These are phyloP conservation scores for Chaetomium sp. DNA, from an alignment of 2,329 filamentous ascomycete genomes.

Conservation along the genomic window DNA sequence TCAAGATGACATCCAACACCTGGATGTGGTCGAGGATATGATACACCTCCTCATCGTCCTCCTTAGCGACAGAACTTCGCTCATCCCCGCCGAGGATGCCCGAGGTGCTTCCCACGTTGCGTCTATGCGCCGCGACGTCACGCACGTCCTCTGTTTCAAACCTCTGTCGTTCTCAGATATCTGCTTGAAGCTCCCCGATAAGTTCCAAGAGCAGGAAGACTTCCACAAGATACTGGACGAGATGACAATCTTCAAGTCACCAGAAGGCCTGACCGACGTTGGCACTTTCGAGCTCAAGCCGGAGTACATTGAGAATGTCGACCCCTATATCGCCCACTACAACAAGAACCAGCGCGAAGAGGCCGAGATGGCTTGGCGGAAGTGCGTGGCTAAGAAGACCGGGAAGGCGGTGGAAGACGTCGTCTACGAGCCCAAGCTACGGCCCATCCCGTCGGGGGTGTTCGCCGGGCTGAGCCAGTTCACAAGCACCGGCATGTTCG, in stretches of 20 bases:
- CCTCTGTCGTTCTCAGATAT: constrained; percentile 94
- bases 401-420: constrained; percentile 80
- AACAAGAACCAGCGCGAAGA: constrained; percentile 97
- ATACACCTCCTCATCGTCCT: constrained; percentile 90
- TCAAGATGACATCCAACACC: constrained; percentile 82
- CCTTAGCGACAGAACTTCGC: constrained; percentile 81
- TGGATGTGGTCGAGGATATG: constrained; percentile 95
- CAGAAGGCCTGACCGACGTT: constrained; percentile 88
- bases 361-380: constrained; percentile 84
- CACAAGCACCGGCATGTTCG: constrained; percentile 82
- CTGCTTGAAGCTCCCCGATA: constrained; percentile 80
- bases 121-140: constrained; percentile 84
- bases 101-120: constrained; percentile 65
- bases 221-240: constrained; percentile 83
- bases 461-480: constrained; percentile 79
- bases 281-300: constrained; percentile 92
- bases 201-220: constrained; percentile 83
- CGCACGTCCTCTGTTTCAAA: constrained; percentile 94
- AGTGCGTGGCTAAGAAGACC: constrained; percentile 83
- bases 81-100: constrained; percentile 70
- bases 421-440: constrained; percentile 86
- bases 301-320: constrained; percentile 82
- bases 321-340: constrained; percentile 95
- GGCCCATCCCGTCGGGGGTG: constrained; percentile 72
- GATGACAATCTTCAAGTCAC: constrained; percentile 85